Evolutionary conservation across 2,329 filamentous ascomycete species (phyloP).

Genomic region (Epichloe baconii): DNA sequence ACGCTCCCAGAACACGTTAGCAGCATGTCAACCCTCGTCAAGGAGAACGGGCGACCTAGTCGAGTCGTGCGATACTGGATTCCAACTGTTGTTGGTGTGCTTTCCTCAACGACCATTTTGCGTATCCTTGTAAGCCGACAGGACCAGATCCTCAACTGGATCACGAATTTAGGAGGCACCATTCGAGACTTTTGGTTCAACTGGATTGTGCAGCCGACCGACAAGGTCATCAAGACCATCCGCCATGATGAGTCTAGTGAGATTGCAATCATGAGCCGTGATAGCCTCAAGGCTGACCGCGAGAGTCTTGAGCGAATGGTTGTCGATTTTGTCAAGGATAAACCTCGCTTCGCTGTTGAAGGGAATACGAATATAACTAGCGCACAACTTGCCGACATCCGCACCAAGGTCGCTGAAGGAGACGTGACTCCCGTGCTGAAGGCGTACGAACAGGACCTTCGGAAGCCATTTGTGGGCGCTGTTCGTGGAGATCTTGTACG

Average conservation of each 20-base stretch:
- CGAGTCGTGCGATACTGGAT: constrained; percentile 78
- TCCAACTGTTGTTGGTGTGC: constrained; percentile 53
- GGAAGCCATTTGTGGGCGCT: constrained; percentile 68
- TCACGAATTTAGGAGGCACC: constrained; percentile 66
- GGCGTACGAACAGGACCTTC: constrained; percentile 82
- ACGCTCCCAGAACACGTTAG: constrained; percentile 55
- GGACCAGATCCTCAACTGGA: constrained; percentile 68
- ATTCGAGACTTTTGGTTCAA: constrained; percentile 86
- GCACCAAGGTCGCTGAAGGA: constrained; percentile 72
- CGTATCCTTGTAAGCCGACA: constrained; percentile 61
- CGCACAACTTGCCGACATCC: constrained; percentile 58
- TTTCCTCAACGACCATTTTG: constrained; percentile 81
- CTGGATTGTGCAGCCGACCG: constrained; percentile 80
- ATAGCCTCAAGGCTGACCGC: constrained; percentile 78
- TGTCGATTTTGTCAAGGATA: constrained; percentile 83
- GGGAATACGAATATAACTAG: constrained; percentile 42
- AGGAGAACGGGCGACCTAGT: constrained; percentile 62
- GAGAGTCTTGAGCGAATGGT: constrained; percentile 96
- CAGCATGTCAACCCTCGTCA: constrained; percentile 41
- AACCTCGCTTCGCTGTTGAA: constrained; percentile 48
- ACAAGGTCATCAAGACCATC: constrained; percentile 80
- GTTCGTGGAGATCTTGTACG: constrained; percentile 77
- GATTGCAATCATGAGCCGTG: constrained; percentile 91
- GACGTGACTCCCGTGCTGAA: constrained; percentile 84
- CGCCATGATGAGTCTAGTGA: constrained; percentile 86